These are phyloP conservation scores for Aurifilum marmelostoma DNA, from an alignment of 2,329 filamentous ascomycete species.

Conservation along the genomic window DNA sequence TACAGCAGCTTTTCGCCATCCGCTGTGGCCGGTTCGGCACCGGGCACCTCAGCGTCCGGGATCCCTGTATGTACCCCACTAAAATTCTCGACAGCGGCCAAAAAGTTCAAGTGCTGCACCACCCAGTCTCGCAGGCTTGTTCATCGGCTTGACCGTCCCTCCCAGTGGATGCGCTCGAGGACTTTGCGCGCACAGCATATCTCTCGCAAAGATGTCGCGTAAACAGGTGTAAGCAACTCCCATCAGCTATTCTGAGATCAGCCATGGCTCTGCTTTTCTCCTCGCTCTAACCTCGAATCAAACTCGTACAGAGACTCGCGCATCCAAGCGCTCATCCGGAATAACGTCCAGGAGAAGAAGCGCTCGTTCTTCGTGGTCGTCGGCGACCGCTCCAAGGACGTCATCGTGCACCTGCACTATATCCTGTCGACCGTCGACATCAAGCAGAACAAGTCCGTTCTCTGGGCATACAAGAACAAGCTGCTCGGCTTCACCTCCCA, in stretches of 20 bases:
- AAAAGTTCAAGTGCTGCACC: conserved; percentile 24
- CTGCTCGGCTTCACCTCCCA: conserved; percentile 92
- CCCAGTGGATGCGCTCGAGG: conserved; percentile 14
- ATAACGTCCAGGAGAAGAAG: conserved; percentile 94
- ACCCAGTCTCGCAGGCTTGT: background rate
- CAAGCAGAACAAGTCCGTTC: conserved; percentile 92
- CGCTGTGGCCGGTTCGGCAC: conserved; percentile 12
- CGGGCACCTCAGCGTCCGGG: background rate
- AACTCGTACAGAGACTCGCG: conserved; percentile 70
- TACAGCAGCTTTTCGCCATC: background rate
- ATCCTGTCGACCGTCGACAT: conserved; percentile 90
- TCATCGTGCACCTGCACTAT: conserved; percentile 90
- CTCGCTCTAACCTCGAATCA: conserved; percentile 13
- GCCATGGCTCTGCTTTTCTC: background rate
- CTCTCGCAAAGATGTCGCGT: conserved; percentile 57
- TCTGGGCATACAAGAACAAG: conserved; percentile 99
- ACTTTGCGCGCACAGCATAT: conserved; percentile 18
- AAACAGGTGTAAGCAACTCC: conserved; percentile 54
- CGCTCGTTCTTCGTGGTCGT: conserved; percentile 97
- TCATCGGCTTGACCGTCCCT: background rate
- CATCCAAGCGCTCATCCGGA: conserved; percentile 87
- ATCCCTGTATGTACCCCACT: conserved; percentile 22
- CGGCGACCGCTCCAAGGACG: conserved; percentile 91
- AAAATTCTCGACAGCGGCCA: conserved; percentile 28
- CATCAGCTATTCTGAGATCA: background rate